These are phyloP conservation scores for Capronia americana DNA, from an alignment of 2,329 filamentous ascomycete genomes.

Conservation along the genomic window DNA sequence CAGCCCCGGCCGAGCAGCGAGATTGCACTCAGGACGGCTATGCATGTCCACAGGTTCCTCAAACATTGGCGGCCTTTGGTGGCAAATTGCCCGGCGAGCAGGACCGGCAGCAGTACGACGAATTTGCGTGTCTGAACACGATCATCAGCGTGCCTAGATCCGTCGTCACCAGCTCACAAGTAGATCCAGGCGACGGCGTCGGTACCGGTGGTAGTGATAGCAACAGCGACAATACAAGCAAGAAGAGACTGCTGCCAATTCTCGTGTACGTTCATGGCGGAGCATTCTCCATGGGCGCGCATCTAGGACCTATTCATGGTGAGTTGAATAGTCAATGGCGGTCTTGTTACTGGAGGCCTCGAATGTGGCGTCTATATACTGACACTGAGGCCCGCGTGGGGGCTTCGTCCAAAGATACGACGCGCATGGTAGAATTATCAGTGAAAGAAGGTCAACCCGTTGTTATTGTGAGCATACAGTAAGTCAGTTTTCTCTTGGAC, in stretches of 20 bases:
- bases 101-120: not conserved
- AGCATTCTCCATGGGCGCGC: conserved; percentile 11
- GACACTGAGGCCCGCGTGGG: no score
- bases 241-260: conserved; percentile 8
- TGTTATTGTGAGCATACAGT: not conserved
- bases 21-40: not conserved
- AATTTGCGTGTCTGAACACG: no score
- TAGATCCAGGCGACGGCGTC: not conserved
- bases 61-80: not conserved
- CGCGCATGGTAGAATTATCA: not conserved
- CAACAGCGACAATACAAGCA: not conserved
- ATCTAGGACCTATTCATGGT: conserved; percentile 6
- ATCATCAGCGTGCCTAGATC: no score
- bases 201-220: not conserved
- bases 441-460: not conserved
- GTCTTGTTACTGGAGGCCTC: no score
- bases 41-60: not conserved
- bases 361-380: no score
- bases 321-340: not conserved
- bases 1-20: not conserved
- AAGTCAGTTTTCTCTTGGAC: no score
- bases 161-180: no score
- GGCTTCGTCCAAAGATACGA: no score
- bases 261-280: conserved; percentile 28
- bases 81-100: not conserved